Percentiles rank a stretch among this genome's conserved stretches.
phyloP scores from a whole-genome alignment of 768 basidiomycete genomes.

The Calocybe gangraenosa region DNA sequence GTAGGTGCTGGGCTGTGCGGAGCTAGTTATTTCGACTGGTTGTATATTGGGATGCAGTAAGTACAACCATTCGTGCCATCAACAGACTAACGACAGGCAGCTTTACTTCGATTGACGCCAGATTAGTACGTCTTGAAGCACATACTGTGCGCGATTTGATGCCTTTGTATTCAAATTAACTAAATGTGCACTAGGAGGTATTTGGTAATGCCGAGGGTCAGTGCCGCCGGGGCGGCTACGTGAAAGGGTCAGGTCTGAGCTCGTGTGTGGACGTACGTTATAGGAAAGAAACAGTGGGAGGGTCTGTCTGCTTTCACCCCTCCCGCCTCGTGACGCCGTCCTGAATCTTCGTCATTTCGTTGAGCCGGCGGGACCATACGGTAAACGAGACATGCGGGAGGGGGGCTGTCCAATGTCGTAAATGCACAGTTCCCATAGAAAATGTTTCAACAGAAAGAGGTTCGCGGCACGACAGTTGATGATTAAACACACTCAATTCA shows the following conservation, averaged over 20 bases:
- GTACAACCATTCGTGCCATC: neutral
- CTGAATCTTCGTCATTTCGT: neutral
- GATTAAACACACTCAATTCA: neutral
- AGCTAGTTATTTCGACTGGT: neutral
- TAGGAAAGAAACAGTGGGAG: neutral
- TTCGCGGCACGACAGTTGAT: neutral
- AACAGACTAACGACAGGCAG: neutral
- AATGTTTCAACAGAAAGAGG: too few species aligned
- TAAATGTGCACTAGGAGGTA: neutral
- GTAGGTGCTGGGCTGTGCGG: neutral
- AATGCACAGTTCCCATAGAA: too few species aligned
- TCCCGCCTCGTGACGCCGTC: slow-evolving; percentile 4
- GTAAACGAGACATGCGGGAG: too few species aligned
- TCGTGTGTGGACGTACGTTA: neutral
- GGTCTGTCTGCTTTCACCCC: neutral
- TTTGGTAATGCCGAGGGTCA: neutral
- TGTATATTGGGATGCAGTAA: neutral
- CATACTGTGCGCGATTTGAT: too few species aligned
- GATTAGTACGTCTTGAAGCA: neutral
- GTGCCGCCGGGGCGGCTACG: slow-evolving; percentile 3
- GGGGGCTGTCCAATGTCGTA: too few species aligned
- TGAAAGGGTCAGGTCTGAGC: neutral
- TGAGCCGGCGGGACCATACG: slow-evolving; percentile 2
- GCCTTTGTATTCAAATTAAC: too few species aligned
- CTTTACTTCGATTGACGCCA: slow-evolving; percentile 1